phyloP scores from a whole-genome alignment of 2,329 filamentous ascomycete genomes.

The Helotiales sp. region DNA sequence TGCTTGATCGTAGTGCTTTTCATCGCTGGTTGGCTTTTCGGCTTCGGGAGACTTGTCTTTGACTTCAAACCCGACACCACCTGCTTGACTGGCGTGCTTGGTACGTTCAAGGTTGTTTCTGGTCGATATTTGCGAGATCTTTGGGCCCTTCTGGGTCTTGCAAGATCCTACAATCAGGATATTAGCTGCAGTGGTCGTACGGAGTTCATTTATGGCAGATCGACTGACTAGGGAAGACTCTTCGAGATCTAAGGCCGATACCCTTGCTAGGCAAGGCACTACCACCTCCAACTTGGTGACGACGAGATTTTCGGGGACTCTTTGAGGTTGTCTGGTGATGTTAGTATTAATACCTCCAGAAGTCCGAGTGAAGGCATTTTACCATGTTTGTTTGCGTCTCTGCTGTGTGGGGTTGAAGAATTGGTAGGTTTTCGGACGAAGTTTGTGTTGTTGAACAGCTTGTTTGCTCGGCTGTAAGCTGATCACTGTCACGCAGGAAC shows the following conservation, averaged over 20 bases:
- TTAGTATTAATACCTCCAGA: no score
- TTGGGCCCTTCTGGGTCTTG: not conserved
- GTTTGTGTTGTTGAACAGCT: no score
- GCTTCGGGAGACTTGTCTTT: not conserved
- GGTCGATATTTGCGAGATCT: not conserved
- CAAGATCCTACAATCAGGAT: not conserved
- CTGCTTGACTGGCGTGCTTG: no score
- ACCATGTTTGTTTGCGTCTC: not conserved
- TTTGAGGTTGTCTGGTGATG: not conserved
- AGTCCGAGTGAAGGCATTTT: no score
- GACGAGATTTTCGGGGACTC: not conserved
- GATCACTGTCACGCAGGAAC: no score
- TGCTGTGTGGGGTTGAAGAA: no score
- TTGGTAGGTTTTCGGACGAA: no score
- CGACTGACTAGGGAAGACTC: not conserved
- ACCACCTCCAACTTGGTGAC: not conserved
- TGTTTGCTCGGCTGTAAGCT: no score
- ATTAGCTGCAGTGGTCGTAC: not conserved
- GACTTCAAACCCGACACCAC: no score
- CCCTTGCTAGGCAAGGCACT: not conserved
- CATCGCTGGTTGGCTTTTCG: not conserved
- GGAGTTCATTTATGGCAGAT: not conserved
- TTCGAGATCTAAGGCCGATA: not conserved
- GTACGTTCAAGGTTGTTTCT: not conserved
- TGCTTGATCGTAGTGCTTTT: not conserved